Conservation (phyloP, 768 basidiomycete species). For the Mycena vitilis region DNA sequence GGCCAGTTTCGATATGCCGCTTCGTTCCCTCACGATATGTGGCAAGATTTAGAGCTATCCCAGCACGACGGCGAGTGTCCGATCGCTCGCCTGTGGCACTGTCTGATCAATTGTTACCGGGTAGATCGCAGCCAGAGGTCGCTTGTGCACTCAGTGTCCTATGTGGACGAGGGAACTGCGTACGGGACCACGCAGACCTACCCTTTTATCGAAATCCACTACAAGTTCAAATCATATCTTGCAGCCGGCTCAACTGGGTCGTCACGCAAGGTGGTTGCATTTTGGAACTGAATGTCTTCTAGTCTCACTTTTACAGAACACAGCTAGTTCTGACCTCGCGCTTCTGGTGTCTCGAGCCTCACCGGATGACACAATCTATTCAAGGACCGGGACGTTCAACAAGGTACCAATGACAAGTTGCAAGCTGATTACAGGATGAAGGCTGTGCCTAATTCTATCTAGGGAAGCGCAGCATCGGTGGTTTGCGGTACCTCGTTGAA, state of each 20-base stretch:
- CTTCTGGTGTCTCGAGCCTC: background rate
- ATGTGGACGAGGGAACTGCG: background rate
- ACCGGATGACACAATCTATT: background rate
- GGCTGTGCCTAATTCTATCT: background rate
- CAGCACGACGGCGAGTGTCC: slow-evolving; percentile 11
- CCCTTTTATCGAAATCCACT: background rate
- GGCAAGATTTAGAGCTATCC: background rate
- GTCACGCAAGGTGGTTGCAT: background rate
- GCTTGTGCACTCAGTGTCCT: slow-evolving; percentile 1
- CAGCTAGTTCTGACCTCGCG: background rate
- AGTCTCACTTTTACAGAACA: background rate
- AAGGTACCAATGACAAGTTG: background rate
- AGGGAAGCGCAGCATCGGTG: background rate
- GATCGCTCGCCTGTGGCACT: background rate
- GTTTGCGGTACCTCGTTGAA: background rate
- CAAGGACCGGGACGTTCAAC: background rate
- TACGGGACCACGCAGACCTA: background rate
- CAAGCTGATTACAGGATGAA: background rate
- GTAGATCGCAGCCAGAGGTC: slow-evolving; percentile 15
- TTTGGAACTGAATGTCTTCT: background rate
- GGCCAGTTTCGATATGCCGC: slow-evolving; percentile 9
- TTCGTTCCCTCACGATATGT: slow-evolving; percentile 12
- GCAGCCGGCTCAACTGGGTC: background rate
- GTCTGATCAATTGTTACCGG: background rate
- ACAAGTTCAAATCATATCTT: background rate